Conservation (phyloP, 345 rosid species). For the Citrus inodora region DNA sequence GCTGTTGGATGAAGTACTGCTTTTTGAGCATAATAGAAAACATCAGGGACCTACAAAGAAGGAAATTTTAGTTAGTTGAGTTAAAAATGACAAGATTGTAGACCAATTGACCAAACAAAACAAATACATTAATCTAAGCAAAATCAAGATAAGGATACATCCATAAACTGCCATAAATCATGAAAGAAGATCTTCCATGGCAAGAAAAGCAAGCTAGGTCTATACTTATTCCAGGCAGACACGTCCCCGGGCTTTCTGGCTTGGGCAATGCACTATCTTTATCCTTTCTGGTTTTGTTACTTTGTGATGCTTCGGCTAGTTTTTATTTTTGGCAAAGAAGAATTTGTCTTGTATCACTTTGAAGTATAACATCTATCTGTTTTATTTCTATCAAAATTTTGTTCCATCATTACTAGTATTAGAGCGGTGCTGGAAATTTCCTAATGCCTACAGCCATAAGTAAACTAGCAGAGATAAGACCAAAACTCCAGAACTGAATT, state of each 20-base stretch:
- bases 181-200: background rate
- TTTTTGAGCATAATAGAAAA: slow-evolving; percentile 73
- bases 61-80: background rate
- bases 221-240: background rate
- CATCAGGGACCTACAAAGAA: slow-evolving; percentile 69
- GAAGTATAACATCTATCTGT: background rate
- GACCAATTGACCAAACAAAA: background rate
- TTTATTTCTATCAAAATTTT: background rate
- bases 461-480: background rate
- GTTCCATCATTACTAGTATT: background rate
- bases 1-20: slow-evolving; percentile 83
- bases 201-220: background rate
- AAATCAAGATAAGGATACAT: background rate
- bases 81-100: background rate
- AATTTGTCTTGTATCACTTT: background rate
- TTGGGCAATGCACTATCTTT: background rate
- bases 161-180: background rate
- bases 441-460: background rate
- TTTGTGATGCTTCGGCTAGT: background rate
- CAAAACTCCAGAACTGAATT: background rate
- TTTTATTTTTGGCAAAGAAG: background rate
- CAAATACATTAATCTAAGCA: background rate
- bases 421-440: background rate
- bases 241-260: background rate
- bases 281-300: background rate